Conservation (phyloP, 495 filamentous ascomycete genomes). For the Jackrogersella minutella region DNA sequence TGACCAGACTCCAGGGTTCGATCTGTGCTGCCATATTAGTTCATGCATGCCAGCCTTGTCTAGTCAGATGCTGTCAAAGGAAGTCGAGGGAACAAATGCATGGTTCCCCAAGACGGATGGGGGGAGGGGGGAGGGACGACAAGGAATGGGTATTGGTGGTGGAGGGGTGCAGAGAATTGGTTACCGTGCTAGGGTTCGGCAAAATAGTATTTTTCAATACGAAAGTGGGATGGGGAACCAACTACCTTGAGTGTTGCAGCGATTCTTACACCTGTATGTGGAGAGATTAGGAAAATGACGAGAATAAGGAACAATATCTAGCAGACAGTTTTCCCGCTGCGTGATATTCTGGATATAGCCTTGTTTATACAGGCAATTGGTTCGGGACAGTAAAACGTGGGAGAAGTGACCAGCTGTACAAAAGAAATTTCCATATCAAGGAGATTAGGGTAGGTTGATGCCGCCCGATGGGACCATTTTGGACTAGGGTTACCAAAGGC, state of each 20-base stretch:
- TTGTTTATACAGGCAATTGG: slow-evolving; percentile 11
- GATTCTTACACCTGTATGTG: slow-evolving; percentile 9
- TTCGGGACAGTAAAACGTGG: neutral
- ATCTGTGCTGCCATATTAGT: slow-evolving; percentile 43
- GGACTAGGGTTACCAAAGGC: slow-evolving; percentile 12
- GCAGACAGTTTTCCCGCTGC: neutral
- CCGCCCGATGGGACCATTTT: slow-evolving; percentile 7
- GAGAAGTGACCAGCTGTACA: slow-evolving; percentile 12
- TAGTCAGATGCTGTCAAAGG: slow-evolving; percentile 40
- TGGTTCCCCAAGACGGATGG: slow-evolving; percentile 39
- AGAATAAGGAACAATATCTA: neutral
- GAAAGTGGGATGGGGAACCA: slow-evolving; percentile 21
- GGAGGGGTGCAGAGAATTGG: slow-evolving; percentile 34
- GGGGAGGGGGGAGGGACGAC: slow-evolving; percentile 35
- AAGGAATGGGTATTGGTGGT: slow-evolving; percentile 35
- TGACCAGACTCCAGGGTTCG: slow-evolving; percentile 31
- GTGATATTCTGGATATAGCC: slow-evolving; percentile 16
- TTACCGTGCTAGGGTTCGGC: slow-evolving; percentile 28
- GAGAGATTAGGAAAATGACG: slow-evolving; percentile 13
- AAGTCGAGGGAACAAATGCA: slow-evolving; percentile 37
- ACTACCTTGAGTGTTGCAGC: slow-evolving; percentile 20
- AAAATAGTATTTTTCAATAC: slow-evolving; percentile 22
- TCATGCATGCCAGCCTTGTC: slow-evolving; percentile 43
- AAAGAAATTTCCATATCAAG: slow-evolving; percentile 21
- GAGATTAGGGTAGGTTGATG: slow-evolving; percentile 16